A percentile compares a stretch with the other conserved stretches of the same genome.
These are phyloP conservation scores for Sporisorium iseilematis-ciliati DNA, from an alignment of 1,284 basidiomycete species.

Conservation along the genomic window DNA sequence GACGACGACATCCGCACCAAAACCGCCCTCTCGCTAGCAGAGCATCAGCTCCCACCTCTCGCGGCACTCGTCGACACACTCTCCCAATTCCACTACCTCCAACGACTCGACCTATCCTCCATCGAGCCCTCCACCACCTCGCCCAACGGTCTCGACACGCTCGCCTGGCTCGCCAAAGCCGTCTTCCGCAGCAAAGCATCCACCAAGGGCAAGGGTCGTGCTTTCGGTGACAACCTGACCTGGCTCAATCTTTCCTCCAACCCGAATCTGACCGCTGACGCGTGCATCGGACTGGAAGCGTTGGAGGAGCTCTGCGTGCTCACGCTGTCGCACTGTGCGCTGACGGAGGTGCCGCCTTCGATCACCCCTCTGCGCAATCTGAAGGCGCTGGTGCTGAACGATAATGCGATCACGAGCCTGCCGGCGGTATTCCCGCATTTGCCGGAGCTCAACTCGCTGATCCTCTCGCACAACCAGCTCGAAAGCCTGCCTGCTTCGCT, in stretches of 20 bases:
- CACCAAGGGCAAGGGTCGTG: conserved; percentile 28
- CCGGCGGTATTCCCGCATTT: conserved; percentile 55
- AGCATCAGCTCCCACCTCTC: conserved; percentile 55
- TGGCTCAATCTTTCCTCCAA: conserved; percentile 46
- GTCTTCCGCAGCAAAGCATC: conserved; percentile 42
- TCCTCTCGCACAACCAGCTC: conserved; percentile 64
- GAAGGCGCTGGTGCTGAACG: conserved; percentile 62
- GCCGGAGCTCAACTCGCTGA: conserved; percentile 67
- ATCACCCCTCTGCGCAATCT: conserved; percentile 48
- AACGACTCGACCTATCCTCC: conserved; percentile 58
- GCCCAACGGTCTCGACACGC: conserved; percentile 40
- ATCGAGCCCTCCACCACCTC: conserved; percentile 53
- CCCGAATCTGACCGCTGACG: conserved; percentile 26
- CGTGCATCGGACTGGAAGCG: conserved; percentile 41
- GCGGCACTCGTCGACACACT: conserved; percentile 54
- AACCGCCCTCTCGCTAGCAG: conserved; percentile 53
- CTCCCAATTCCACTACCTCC: conserved; percentile 55
- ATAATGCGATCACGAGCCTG: conserved; percentile 52
- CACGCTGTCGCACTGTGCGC: conserved; percentile 55
- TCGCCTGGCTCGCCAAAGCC: conserved; percentile 59
- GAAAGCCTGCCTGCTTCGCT: conserved; percentile 53
- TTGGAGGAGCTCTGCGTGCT: conserved; percentile 52
- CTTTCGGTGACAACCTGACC: conserved; percentile 43
- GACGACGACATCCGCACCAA: conserved; percentile 29
- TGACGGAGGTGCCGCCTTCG: conserved; percentile 39